These are phyloP conservation scores for Pestalotiopsis sp. DNA, from an alignment of 2,329 filamentous ascomycete genomes.

Conservation along the genomic window DNA sequence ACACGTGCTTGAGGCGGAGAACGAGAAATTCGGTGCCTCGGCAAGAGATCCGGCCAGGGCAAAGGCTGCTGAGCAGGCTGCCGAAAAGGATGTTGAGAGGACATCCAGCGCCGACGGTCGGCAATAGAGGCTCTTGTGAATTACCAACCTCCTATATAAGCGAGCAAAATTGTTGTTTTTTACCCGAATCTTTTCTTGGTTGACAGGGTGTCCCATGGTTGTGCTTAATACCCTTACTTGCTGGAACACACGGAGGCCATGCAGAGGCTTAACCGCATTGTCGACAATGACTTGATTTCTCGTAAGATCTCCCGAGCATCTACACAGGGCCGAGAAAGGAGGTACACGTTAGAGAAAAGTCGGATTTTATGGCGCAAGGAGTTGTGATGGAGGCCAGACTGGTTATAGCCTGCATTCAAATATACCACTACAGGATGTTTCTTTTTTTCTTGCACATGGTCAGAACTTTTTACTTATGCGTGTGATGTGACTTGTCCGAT, in stretches of 20 bases:
- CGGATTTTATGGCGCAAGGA: neutral
- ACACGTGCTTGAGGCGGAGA: slow-evolving; percentile 42
- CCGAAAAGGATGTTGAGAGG: slow-evolving; percentile 5
- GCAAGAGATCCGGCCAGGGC: slow-evolving; percentile 29
- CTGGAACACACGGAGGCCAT: neutral
- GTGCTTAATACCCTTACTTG: neutral
- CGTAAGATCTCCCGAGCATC: neutral
- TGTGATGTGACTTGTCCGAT: too few species aligned
- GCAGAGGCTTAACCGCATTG: neutral
- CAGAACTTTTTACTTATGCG: too few species aligned
- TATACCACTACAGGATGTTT: neutral
- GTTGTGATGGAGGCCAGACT: neutral
- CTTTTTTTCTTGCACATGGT: neutral
- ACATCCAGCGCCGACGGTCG: neutral
- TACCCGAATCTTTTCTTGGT: neutral
- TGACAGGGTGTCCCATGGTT: neutral
- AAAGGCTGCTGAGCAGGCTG: slow-evolving; percentile 20
- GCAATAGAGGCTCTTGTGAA: neutral
- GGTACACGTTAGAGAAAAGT: neutral
- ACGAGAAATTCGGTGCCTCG: slow-evolving; percentile 33
- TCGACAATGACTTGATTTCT: neutral
- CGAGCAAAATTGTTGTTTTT: neutral
- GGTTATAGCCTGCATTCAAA: neutral
- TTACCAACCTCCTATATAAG: neutral
- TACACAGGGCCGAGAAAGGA: neutral